Evolutionary conservation across 2,329 filamentous ascomycete species (phyloP).

Genomic region (Tolypocladium guangdongense): DNA sequence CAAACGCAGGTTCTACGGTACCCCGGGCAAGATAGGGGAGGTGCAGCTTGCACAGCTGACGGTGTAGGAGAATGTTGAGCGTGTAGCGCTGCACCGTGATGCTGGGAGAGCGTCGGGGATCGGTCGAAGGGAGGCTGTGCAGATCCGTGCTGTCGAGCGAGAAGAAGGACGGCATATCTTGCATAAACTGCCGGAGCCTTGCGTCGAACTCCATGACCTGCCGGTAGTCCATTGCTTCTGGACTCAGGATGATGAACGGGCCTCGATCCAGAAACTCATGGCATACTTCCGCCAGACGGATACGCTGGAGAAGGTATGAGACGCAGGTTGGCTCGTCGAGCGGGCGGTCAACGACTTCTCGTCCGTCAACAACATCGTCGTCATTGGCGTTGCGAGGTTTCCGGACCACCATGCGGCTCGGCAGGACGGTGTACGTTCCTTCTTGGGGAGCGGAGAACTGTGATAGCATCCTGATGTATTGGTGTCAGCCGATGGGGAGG

Average conservation of each 20-base stretch:
- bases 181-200: slow-evolving; percentile 15
- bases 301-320: slow-evolving; percentile 26
- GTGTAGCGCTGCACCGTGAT: slow-evolving; percentile 21
- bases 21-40: slow-evolving; percentile 23
- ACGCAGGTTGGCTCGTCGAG: slow-evolving; percentile 20
- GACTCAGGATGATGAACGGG: slow-evolving; percentile 11
- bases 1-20: slow-evolving; percentile 19
- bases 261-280: slow-evolving; percentile 23
- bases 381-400: slow-evolving; percentile 28
- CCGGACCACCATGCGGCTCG: slow-evolving; percentile 26
- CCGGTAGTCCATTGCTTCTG: slow-evolving; percentile 20
- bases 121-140: slow-evolving; percentile 10
- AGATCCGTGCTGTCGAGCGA: slow-evolving; percentile 9
- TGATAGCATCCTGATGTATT: slow-evolving; percentile 22
- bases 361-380: slow-evolving; percentile 19
- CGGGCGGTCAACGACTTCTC: slow-evolving; percentile 17
- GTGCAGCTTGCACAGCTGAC: slow-evolving; percentile 24
- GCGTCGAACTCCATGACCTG: slow-evolving; percentile 21
- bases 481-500: background rate
- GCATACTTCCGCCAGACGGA: slow-evolving; percentile 25
- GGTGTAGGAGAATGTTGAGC: slow-evolving; percentile 20
- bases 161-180: slow-evolving; percentile 18
- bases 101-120: slow-evolving; percentile 10
- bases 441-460: slow-evolving; percentile 24
- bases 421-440: slow-evolving; percentile 24